Base-by-base conservation (phyloP, 139 green algal genomes). In the Pycnococcus provasolii region DNA sequence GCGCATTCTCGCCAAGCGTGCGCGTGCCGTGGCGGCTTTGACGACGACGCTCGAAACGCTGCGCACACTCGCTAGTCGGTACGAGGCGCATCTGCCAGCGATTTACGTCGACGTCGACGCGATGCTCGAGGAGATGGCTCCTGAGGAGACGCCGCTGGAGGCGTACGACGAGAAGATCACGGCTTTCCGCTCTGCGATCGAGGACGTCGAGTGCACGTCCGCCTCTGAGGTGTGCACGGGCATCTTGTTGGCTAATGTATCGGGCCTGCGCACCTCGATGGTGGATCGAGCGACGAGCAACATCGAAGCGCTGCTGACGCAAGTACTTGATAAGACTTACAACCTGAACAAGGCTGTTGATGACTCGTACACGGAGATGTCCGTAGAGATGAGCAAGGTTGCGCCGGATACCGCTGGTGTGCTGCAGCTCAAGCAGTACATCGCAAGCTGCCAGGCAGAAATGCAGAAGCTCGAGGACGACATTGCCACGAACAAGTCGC, bases 381-480 rank as follows among this genome's bases (percentile, higher is more conserved):
- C 42, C 26, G 60, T 46, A 4, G 53, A 64, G 11, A 57, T 75
- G 53, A 67, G 13, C 26, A 48, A 4, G 15, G 39, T 26, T 53
- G 7, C 66, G 4, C 42, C 58, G 11, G 53, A 55, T 57, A 58
- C 57, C 44, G 37, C 39, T 26, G 54, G 39, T 41, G 5, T 57
- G 4, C 8, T 66, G 15, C 26, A 53, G 45, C 42, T 70, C 53
- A 55, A 44, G 54, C 37, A 51, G 53, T 77, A 74, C 51, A 45
- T 73, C 9, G 42, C 9, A 11, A 39, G 44, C n/a, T 41, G 41
- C 53, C 54, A 53, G 26, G 52, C 11, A 37, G 64, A 76, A 46
- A n/a, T 73, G 50, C 7, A 50, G 40, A 54, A 58, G 58, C 64
- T 77, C 4, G 58, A 74, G 26, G 37, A 41, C 9, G 47, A 64